phyloP scores from a whole-genome alignment of 2,329 filamentous ascomycete genomes.

The Sarocladiaceae sp. region DNA sequence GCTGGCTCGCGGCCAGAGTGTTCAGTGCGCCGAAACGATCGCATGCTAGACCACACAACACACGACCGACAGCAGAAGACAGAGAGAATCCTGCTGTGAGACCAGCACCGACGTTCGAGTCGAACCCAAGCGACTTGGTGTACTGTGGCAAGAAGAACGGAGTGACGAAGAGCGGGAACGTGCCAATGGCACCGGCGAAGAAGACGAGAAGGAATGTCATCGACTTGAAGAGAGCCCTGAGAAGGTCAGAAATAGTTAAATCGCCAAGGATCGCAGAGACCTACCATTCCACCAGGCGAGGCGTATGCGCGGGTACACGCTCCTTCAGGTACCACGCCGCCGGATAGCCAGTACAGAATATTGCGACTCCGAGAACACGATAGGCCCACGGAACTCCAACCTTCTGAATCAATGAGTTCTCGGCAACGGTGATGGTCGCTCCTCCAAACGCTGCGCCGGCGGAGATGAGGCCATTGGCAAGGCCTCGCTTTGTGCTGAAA shows the following conservation, averaged over 20 bases:
- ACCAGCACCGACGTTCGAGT: conserved; percentile 47
- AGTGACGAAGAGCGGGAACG: conserved; percentile 38
- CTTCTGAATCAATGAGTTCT: conserved; percentile 41
- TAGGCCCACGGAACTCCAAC: conserved; percentile 49
- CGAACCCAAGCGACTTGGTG: conserved; percentile 48
- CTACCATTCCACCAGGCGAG: conserved; percentile 46
- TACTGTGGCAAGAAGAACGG: conserved; percentile 33
- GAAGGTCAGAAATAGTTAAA: not conserved
- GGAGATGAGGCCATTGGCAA: conserved; percentile 52
- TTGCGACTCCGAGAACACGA: conserved; percentile 47
- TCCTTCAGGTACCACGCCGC: conserved; percentile 51
- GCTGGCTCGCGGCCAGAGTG: conserved; percentile 44
- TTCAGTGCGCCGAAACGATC: conserved; percentile 54
- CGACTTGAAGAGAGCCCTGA: conserved; percentile 47
- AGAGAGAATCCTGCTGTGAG: conserved; percentile 60
- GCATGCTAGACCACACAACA: conserved; percentile 48
- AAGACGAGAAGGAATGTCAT: conserved; percentile 49
- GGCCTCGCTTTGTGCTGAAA: conserved; percentile 47
- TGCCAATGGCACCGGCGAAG: conserved; percentile 48
- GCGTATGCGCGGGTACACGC: conserved; percentile 30
- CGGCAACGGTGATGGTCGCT: conserved; percentile 44
- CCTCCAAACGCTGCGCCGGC: conserved; percentile 53
- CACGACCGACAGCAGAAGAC: conserved; percentile 53
- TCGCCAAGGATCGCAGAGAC: not conserved
- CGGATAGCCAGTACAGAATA: conserved; percentile 49